Percentiles rank a stretch among this genome's conserved stretches.
Conservation (phyloP, 2,329 filamentous ascomycete species). For the Paracamarosporium sp. region DNA sequence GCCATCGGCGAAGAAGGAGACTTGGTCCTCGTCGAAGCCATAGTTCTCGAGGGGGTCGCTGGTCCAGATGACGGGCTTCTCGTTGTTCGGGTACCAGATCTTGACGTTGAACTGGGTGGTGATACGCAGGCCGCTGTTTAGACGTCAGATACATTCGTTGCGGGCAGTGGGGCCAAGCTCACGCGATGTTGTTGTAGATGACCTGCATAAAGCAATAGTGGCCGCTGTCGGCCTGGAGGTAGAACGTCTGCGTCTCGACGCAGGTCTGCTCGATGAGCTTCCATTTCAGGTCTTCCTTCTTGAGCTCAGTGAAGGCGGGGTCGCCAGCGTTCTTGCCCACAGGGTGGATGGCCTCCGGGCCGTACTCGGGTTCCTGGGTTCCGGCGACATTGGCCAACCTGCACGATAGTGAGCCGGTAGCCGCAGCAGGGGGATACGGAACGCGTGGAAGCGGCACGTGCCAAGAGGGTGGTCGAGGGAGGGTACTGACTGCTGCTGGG, state of each 20-base stretch:
- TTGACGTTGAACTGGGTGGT: constrained; percentile 96
- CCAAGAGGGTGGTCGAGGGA: constrained; percentile 18
- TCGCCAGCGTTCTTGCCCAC: constrained; percentile 81
- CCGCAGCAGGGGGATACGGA: constrained; percentile 2
- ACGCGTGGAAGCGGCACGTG: constrained; percentile 12
- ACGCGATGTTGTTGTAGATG: constrained; percentile 98
- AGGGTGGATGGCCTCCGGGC: constrained; percentile 83
- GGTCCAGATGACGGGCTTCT: constrained; percentile 81
- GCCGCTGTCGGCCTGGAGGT: constrained; percentile 81
- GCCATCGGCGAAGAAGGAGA: constrained; percentile 84
- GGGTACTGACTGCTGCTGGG: constrained; percentile 80
- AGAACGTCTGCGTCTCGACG: constrained; percentile 96
- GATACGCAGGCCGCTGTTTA: constrained; percentile 78
- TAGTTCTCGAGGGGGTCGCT: constrained; percentile 79
- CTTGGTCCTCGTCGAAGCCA: constrained; percentile 84
- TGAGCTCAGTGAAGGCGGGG: constrained; percentile 80
- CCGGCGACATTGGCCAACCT: constrained; percentile 81
- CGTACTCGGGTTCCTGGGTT: constrained; percentile 96
- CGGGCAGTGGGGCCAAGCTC: constrained; percentile 48
- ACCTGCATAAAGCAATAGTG: constrained; percentile 82
- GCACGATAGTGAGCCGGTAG: constrained; percentile 22
- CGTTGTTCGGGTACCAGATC: constrained; percentile 78
- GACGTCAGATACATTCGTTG: constrained; percentile 19
- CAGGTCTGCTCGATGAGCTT: constrained; percentile 78
- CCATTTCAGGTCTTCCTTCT: constrained; percentile 84